phyloP scores from a whole-genome alignment of 1,139 yeast species.

The Lodderomyces parapsilosis region DNA sequence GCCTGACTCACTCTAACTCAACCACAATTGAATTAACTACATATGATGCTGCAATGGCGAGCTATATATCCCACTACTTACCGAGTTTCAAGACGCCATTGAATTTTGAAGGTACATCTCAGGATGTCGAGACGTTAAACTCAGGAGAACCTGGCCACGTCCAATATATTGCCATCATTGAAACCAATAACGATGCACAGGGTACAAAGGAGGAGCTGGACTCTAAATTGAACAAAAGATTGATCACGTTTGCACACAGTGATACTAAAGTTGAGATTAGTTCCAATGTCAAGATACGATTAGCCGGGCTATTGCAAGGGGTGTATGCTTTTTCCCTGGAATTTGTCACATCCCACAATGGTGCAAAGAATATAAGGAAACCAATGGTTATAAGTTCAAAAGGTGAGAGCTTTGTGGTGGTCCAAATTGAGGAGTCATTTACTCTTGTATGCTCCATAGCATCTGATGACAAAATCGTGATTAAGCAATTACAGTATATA shows the following conservation, averaged over 20 bases:
- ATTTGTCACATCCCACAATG: slow-evolving; percentile 13
- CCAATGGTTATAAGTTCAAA: slow-evolving; percentile 26
- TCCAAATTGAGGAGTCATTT: slow-evolving; percentile 27
- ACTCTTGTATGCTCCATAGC: slow-evolving; percentile 26
- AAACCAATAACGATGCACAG: neutral
- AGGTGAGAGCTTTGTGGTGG: slow-evolving; percentile 27
- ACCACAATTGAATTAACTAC: neutral
- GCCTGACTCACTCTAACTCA: neutral
- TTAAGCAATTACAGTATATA: slow-evolving; percentile 27
- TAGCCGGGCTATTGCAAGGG: slow-evolving; percentile 41
- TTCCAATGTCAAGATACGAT: slow-evolving; percentile 20
- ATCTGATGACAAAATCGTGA: slow-evolving; percentile 21
- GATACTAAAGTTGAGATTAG: neutral
- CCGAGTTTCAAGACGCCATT: neutral
- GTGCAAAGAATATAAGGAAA: slow-evolving; percentile 5
- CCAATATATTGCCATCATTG: neutral
- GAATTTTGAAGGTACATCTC: neutral
- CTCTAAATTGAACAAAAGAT: neutral
- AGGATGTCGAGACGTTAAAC: neutral
- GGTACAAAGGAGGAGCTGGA: neutral
- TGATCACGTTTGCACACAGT: neutral
- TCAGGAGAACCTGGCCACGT: neutral
- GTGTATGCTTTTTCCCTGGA: slow-evolving; percentile 27
- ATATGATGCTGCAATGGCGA: slow-evolving; percentile 1
- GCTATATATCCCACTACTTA: slow-evolving; percentile 1